phyloP scores from a whole-genome alignment of 2,329 filamentous ascomycete species.

The Chrysosporium queenslandicum region DNA sequence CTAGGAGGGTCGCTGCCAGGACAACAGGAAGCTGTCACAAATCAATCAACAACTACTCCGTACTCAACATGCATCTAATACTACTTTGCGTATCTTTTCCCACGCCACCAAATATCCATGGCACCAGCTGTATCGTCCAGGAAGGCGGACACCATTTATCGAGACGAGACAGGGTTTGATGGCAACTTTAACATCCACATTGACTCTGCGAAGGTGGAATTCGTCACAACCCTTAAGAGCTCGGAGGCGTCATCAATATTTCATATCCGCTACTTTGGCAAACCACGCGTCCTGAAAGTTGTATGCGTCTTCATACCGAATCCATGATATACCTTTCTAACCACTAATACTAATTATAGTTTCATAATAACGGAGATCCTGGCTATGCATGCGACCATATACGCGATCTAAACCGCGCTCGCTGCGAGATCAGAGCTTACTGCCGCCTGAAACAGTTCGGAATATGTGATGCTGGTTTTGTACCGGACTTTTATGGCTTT shows the following conservation, averaged over 20 bases:
- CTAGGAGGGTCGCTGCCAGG: too few species aligned
- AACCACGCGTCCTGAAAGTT: constrained; percentile 12
- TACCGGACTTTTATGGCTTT: constrained; percentile 7
- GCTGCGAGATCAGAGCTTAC: constrained; percentile 11
- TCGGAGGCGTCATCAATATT: constrained; percentile 16
- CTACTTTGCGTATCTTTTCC: too few species aligned
- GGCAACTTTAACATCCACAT: constrained; percentile 14
- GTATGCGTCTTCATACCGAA: constrained; percentile 6
- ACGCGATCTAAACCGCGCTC: constrained; percentile 10
- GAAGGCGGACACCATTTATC: constrained; percentile 13
- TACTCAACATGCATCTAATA: too few species aligned
- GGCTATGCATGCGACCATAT: constrained; percentile 8
- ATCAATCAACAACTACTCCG: too few species aligned
- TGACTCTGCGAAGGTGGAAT: constrained; percentile 11
- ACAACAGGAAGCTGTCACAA: too few species aligned
- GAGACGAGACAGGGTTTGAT: constrained; percentile 12
- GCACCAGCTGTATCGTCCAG: too few species aligned
- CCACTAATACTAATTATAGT: constrained; percentile 6
- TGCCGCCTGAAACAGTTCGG: constrained; percentile 11
- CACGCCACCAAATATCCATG: too few species aligned
- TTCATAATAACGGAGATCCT: constrained; percentile 12
- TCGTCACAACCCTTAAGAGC: constrained; percentile 10
- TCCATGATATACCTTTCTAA: background rate
- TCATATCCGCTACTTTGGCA: constrained; percentile 12
- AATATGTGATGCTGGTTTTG: constrained; percentile 12